Conservation (phyloP, 2,329 filamentous ascomycete genomes). For the Aspergillus proliferans region DNA sequence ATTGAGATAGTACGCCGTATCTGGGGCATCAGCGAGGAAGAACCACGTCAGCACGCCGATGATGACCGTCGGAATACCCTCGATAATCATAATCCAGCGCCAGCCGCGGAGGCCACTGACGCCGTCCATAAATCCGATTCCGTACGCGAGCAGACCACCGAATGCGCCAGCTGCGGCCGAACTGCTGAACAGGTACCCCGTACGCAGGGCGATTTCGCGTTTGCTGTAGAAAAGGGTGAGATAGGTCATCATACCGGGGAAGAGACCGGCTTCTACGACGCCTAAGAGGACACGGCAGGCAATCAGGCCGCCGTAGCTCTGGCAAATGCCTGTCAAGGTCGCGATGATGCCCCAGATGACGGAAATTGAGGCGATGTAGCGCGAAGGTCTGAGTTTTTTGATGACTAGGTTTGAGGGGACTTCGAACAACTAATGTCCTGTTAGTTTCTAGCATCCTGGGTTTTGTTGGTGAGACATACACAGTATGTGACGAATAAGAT, state of each 20-base stretch:
- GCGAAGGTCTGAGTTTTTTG: slow-evolving; percentile 56
- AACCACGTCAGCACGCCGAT: slow-evolving; percentile 52
- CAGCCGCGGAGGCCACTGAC: slow-evolving; percentile 59
- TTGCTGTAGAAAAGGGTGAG: slow-evolving; percentile 73
- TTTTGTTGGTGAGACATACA: slow-evolving; percentile 25
- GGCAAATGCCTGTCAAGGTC: slow-evolving; percentile 56
- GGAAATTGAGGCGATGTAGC: slow-evolving; percentile 52
- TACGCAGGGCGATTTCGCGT: slow-evolving; percentile 63
- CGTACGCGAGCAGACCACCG: slow-evolving; percentile 67
- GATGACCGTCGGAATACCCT: slow-evolving; percentile 53
- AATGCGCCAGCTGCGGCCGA: slow-evolving; percentile 66
- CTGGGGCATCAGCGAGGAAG: slow-evolving; percentile 60
- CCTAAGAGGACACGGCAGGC: slow-evolving; percentile 60
- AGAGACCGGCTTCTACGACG: slow-evolving; percentile 62
- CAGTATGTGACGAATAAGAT: slow-evolving; percentile 62
- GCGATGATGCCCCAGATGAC: slow-evolving; percentile 52
- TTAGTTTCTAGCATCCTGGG: slow-evolving; percentile 4
- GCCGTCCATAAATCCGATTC: slow-evolving; percentile 67
- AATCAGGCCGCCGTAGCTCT: slow-evolving; percentile 60
- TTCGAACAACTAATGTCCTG: slow-evolving; percentile 45
- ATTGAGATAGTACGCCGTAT: slow-evolving; percentile 56
- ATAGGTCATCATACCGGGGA: slow-evolving; percentile 62
- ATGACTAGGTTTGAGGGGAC: slow-evolving; percentile 60
- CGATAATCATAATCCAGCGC: slow-evolving; percentile 62
- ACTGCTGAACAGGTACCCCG: slow-evolving; percentile 61